Evolutionary conservation across 2,329 filamentous ascomycete genomes (phyloP), one percentile per base, ranked within the genome.

Genomic region (Nemania sp.): DNA sequence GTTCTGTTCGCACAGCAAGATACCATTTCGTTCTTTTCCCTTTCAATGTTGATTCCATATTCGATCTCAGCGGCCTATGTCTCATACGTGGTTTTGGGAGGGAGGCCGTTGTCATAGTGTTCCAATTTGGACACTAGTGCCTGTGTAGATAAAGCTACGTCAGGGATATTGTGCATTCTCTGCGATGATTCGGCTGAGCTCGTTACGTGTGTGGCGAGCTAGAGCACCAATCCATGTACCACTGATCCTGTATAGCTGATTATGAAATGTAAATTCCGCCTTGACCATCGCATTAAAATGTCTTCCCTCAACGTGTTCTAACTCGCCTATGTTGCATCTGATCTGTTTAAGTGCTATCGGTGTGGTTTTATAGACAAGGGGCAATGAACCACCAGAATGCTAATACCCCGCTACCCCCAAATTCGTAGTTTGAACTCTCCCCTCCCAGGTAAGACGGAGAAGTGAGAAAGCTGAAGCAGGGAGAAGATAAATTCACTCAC

Each of bases 11-110:
- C 8, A 31, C 45, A n/a, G n/a, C n/a, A 56, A 66, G 64, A 66
- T 67, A 67, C 64, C 62, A 67, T 61, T 55, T 63, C 41, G 55
- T 61, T 58, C 47, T 57, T 58, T 49, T 57, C 44, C 44, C 49
- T 53, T 39, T 47, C 33, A 42, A 39, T 44, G 15, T 53, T 39
- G 33, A 45, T 36, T 56, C 23, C 24, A 43, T 36, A 20, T 46
- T 53, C 24, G 30, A 24, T 42, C 31, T 43, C 14, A 23, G 34
- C 23, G 43, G 49, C 34, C 12, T 37, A 39, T n/a, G n/a, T n/a
- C n/a, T n/a, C n/a, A n/a, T n/a, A n/a, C n/a, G n/a, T 45, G 22
- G n/a, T 46, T 36, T 43, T 36, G 23, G 45, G 26, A 5, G 9
- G 39, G 30, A 30, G 19, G 44, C 20, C 46, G 17, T n/a, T 42